A percentile compares a stretch with the other conserved stretches of the same genome.
These are phyloP conservation scores for Hymenoscyphus scutula DNA, from an alignment of 2,329 filamentous ascomycete genomes.

Conservation along the genomic window DNA sequence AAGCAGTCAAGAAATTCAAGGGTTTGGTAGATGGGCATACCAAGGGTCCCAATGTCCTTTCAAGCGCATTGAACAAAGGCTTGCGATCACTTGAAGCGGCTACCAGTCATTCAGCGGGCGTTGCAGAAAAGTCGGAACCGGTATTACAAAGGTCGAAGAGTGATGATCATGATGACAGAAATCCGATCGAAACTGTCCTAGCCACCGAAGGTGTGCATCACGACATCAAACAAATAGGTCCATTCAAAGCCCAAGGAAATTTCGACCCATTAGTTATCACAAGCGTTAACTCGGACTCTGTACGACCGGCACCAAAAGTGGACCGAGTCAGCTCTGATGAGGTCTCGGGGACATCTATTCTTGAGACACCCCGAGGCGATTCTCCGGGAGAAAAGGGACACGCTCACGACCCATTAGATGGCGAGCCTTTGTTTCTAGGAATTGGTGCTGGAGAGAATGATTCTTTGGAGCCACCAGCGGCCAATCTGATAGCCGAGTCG, in stretches of 20 bases:
- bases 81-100: conserved; percentile 49
- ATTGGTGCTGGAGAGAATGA: conserved; percentile 66
- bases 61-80: conserved; percentile 58
- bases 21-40: conserved; percentile 55
- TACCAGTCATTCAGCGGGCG: conserved; percentile 44
- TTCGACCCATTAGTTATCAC: conserved; percentile 17
- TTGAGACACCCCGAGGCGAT: conserved; percentile 36
- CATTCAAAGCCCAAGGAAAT: conserved; percentile 15
- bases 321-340: not conserved
- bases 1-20: conserved; percentile 89
- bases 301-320: not conserved
- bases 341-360: not conserved
- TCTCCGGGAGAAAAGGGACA: conserved; percentile 54
- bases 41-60: conserved; percentile 51
- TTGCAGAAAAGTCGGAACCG: conserved; percentile 38
- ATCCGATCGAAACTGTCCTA: conserved; percentile 47
- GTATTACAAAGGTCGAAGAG: conserved; percentile 45
- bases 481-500: conserved; percentile 71
- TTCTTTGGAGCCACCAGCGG: conserved; percentile 35
- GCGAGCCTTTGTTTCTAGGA: conserved; percentile 65
- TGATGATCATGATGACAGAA: conserved; percentile 50
- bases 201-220: conserved; percentile 54
- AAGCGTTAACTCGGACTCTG: not conserved
- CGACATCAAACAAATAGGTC: conserved; percentile 37
- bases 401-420: conserved; percentile 61